Evolutionary conservation across 371 early-diverging fungal species (phyloP), one percentile per base, ranked within the genome.

Genomic region (Apophysomyces trapeziformis): DNA sequence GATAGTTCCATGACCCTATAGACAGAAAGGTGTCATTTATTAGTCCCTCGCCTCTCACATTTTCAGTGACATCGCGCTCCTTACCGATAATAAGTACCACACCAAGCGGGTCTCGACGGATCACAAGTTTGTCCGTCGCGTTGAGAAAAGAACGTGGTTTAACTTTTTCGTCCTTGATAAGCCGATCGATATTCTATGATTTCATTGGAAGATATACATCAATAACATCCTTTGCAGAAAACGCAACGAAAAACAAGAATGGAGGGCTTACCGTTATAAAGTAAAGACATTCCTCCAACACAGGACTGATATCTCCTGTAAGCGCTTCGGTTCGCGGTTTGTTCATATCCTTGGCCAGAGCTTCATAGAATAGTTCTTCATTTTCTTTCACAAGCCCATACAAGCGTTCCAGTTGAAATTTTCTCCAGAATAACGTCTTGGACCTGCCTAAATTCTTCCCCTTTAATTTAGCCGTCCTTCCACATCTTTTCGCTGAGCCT

Each of bases 101-200:
- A 70, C 97, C 96, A 61, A 87, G 80, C 5, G 96, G 94, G 45
- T 91, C 94, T 57, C 80, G 83, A 59, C 89, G 87, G 60, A 91
- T 77, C 41, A 85, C 60, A 9, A 81, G 73, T 62, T 79, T 78
- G 66, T 79, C 77, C 56, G 68, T 58, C 0, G 73, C 62, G 44
- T 82, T 68, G 9, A 59, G n/a, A 6, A 64, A 7, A 12, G 57
- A 63, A 37, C 79, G 65, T 7, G 83, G 70, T 39, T 72, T 64
- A 43, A 81, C 70, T 38, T 68, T 61, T 37, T 79, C 76, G 26
- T 89, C 87, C 68, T 82, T 81, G 50, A 77, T 76, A 75, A 91
- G 80, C 38, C 74, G 71, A 57, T 92, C 90, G 64, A 87, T 75
- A 69, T 90, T 82, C 70, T 90, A 65, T 54, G 43, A 37, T 6